Evolutionary conservation across 225 moss, liverwort and hornwort genomes (phyloP).

Genomic region (Sphagnum contortum): DNA sequence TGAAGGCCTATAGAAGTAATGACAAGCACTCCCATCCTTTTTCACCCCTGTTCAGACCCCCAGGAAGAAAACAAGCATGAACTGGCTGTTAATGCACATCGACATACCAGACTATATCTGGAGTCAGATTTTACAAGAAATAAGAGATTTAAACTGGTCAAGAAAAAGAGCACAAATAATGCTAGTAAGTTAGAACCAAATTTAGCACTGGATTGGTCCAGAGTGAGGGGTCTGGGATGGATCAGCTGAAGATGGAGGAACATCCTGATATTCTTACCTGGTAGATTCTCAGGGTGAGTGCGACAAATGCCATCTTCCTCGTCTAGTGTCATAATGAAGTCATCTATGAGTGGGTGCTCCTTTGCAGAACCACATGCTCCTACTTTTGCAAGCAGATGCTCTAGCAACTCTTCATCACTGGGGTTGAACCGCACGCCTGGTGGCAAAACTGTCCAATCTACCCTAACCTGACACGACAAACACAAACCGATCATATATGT

Average conservation of each 20-base stretch:
- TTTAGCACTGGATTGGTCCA: too few relatives aligned
- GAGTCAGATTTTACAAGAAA: not conserved
- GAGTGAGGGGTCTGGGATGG: too few relatives aligned
- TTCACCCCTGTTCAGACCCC: conserved; percentile 37
- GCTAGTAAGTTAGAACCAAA: too few relatives aligned
- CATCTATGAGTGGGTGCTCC: conserved; percentile 51
- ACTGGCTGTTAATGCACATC: not conserved
- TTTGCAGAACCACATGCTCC: conserved; percentile 18
- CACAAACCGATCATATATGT: too few relatives aligned
- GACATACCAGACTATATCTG: too few relatives aligned
- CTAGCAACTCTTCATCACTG: conserved; percentile 77
- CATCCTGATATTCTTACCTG: conserved; percentile 21
- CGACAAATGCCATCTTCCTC: conserved; percentile 85
- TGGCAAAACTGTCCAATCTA: conserved; percentile 51
- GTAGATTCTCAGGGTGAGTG: conserved; percentile 74
- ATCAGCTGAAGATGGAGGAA: too few relatives aligned
- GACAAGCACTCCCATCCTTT: conserved; percentile 81
- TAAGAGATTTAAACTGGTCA: not conserved
- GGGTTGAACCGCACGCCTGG: conserved; percentile 94
- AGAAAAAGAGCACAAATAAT: not conserved
- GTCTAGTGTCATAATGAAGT: conserved; percentile 56
- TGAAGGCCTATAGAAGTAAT: conserved; percentile 83
- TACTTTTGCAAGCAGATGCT: conserved; percentile 49
- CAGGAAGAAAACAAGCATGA: not conserved
- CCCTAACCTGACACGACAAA: conserved; percentile 27